Base-by-base conservation (phyloP, 495 filamentous ascomycete species). In the Podospora conica region DNA sequence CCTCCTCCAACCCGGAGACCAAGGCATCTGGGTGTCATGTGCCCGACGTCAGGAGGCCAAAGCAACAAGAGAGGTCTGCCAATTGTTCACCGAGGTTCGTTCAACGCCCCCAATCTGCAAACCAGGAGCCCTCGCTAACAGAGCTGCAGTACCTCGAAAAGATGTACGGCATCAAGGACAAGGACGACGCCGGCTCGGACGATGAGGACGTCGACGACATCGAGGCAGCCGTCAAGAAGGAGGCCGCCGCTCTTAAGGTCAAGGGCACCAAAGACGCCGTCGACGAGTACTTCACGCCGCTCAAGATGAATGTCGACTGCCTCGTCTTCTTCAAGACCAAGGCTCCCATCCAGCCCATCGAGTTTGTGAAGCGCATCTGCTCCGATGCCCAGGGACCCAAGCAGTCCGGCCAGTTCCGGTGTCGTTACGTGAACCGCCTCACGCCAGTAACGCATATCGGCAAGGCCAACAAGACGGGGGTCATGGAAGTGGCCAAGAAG, bases 11-110 rank as follows among this genome's bases (percentile, higher is more conserved):
- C 80, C 86, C 24, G 95, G 95, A 18, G 91, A 95, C 74, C 80
- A 83, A 55, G 95, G 95, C 11, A 90, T 98, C 28, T 97, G 94
- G 84, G 86, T 89, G 25, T 96, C 96, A 1, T 97, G 93, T 73
- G 88, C 92, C 31, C 87, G 88, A 75, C 86, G 86, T 60, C 89
- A 84, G 76, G 94, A 98, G 79, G 79, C 78, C 22, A 93, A 88
- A 78, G 92, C 91, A 21, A 83, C 90, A 2, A 81, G 79, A 40
- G 95, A 98, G 73, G 75, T 92, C 55, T 77, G 82, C 25, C 82
- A 87, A 73, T 74, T 97, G 31, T 91, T 97, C 73, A 84, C 88
- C 20, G 85, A 95, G 81, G 92, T 93, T 73, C 20, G 68, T 74
- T 74, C 61, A 53, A 15, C 20, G 11, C 21, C 9, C n/a, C n/a